phyloP scores from a whole-genome alignment of 106 monocot species.

The Platanthera zijinensis region DNA sequence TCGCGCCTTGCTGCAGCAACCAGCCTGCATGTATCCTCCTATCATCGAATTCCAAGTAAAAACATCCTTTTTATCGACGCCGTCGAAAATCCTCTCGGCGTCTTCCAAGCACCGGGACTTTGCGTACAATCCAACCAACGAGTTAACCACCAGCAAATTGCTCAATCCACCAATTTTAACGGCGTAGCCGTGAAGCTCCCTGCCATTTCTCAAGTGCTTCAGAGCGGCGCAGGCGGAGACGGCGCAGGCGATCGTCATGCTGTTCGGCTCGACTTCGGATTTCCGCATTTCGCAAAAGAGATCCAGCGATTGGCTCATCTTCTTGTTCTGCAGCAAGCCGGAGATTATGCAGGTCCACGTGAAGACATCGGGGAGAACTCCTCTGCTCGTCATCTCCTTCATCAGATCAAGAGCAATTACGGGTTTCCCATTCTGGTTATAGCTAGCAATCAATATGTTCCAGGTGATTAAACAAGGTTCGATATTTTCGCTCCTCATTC shows the following conservation, averaged over 20 bases:
- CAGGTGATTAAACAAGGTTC: conserved; percentile 69
- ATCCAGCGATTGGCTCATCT: conserved; percentile 36
- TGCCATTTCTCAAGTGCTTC: conserved; percentile 40
- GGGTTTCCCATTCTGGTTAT: conserved; percentile 34
- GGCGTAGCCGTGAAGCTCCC: conserved; percentile 52
- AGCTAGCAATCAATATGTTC: conserved; percentile 73
- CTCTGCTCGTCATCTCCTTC: conserved; percentile 50
- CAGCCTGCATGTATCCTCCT: conserved; percentile 59
- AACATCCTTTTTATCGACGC: conserved; percentile 48
- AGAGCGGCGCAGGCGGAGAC: conserved; percentile 71
- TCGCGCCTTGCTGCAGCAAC: conserved; percentile 68
- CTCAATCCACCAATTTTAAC: conserved; percentile 31
- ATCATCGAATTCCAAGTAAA: conserved; percentile 96
- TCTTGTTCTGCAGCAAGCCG: conserved; percentile 60
- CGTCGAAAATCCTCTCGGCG: conserved; percentile 44
- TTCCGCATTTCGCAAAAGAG: conserved; percentile 54
- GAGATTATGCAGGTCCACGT: conserved; percentile 91
- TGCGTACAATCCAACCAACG: conserved; percentile 77
- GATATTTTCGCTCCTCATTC: conserved; percentile 55
- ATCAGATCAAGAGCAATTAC: conserved; percentile 53
- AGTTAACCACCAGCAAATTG: conserved; percentile 52
- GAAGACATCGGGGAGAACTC: conserved; percentile 59
- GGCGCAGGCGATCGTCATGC: conserved; percentile 57
- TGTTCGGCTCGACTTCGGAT: conserved; percentile 52
- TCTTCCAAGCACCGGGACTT: conserved; percentile 66